Conservation (phyloP, 768 basidiomycete genomes). For the Infundibulicybe gibba region DNA sequence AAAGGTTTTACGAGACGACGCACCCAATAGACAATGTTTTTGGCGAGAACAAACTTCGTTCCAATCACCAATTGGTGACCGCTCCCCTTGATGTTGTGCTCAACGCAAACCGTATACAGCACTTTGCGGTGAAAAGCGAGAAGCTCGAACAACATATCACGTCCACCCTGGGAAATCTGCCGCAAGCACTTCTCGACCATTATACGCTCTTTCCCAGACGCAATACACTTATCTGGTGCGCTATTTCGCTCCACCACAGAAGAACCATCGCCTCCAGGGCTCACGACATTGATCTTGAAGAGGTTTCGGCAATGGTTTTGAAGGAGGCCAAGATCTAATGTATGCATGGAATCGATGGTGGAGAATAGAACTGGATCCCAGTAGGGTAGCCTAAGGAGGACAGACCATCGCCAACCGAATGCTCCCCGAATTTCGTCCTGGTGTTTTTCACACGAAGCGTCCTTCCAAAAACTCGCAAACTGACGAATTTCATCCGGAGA, state of each 20-base stretch:
- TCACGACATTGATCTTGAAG: not conserved
- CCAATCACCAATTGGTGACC: conserved; percentile 1
- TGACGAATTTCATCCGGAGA: conserved; percentile 6
- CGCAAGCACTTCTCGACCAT: not conserved
- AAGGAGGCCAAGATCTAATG: conserved; percentile 27
- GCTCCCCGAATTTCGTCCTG: conserved; percentile 13
- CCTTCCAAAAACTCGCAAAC: conserved; percentile 14
- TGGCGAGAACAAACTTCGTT: conserved; percentile 9
- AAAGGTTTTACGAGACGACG: not conserved
- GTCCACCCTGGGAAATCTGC: not conserved
- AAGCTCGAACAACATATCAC: not conserved
- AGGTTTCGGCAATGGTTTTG: conserved; percentile 9
- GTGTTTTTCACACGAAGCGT: conserved; percentile 10
- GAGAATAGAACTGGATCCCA: conserved; percentile 28
- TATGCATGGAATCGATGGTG: conserved; percentile 38
- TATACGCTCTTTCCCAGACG: not conserved
- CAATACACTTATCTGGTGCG: conserved; percentile 1
- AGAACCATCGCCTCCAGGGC: conserved; percentile 2
- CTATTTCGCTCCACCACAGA: conserved; percentile 1
- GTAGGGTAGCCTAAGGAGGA: conserved; percentile 31
- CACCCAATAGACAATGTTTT: not conserved
- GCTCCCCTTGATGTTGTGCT: not conserved
- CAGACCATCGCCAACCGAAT: conserved; percentile 23
- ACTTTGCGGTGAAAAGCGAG: not conserved
- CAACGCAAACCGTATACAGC: not conserved